These are phyloP conservation scores for Sugiyamaella chiloensis DNA, from an alignment of 805 yeast genomes.

Conservation along the genomic window DNA sequence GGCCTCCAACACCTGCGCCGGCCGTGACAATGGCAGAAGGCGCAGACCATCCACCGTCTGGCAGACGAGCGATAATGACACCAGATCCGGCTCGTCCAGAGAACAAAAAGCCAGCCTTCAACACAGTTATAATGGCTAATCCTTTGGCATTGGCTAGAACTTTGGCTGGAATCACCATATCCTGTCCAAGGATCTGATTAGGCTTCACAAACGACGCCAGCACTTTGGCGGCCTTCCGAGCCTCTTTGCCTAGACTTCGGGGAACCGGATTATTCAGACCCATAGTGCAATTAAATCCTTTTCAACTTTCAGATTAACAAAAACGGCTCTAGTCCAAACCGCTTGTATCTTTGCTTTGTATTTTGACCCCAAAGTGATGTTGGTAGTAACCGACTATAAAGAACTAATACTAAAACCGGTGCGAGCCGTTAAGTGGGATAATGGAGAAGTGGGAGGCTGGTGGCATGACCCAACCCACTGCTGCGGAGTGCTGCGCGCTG, in stretches of 20 bases:
- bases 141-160: constrained; percentile 89
- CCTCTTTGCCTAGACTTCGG: constrained; percentile 79
- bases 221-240: constrained; percentile 91
- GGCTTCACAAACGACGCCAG: constrained; percentile 90
- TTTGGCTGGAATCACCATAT: constrained; percentile 81
- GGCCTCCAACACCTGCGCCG: constrained; percentile 99
- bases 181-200: constrained; percentile 87
- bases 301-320: no score
- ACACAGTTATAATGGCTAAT: constrained; percentile 84
- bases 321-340: no score
- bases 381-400: no score
- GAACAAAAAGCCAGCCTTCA: constrained; percentile 93
- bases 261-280: constrained; percentile 95
- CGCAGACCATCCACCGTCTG: constrained; percentile 96
- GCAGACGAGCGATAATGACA: constrained; percentile 85
- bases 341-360: no score
- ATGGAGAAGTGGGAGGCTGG: no score
- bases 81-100: constrained; percentile 99
- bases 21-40: constrained; percentile 95
- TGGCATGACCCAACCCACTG: no score
- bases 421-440: no score
- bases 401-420: no score
- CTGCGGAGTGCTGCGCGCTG: no score
- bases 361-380: no score
- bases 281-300: no score